Evolutionary conservation across 2,329 filamentous ascomycete species (phyloP).

Genomic region (Dactylellina drechsleri): DNA sequence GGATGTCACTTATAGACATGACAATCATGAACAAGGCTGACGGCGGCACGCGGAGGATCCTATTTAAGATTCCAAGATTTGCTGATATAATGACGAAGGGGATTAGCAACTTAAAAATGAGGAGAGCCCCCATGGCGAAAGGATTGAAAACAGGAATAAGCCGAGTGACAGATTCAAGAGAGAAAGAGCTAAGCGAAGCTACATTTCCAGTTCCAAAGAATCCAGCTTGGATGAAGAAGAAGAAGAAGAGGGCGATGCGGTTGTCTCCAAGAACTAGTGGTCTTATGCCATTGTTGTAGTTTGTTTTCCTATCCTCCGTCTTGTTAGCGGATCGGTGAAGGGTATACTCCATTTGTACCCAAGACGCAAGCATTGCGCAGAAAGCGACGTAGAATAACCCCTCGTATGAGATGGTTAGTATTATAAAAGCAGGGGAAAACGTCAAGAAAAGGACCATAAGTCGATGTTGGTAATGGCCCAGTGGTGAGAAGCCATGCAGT

Average conservation of each 20-base stretch:
- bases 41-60: constrained; percentile 81
- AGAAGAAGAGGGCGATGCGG: constrained; percentile 91
- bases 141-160: constrained; percentile 93
- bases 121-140: constrained; percentile 85
- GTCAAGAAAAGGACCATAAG: constrained; percentile 89
- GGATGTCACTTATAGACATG: constrained; percentile 87
- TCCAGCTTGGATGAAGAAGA: constrained; percentile 90
- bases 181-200: constrained; percentile 92
- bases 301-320: not conserved
- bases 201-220: constrained; percentile 98
- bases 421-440: constrained; percentile 92
- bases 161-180: constrained; percentile 85
- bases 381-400: constrained; percentile 95
- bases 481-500: constrained; percentile 81
- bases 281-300: constrained; percentile 53
- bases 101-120: constrained; percentile 89
- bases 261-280: constrained; percentile 81
- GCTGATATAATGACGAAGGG: constrained; percentile 93
- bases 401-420: constrained; percentile 96
- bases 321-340: constrained; percentile 66
- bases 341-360: constrained; percentile 90
- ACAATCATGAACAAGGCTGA: constrained; percentile 91
- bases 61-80: constrained; percentile 92
- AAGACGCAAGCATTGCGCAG: constrained; percentile 80
- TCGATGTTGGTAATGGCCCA: constrained; percentile 88